These are phyloP conservation scores for Aspergillus bombycis DNA, from an alignment of 2,329 filamentous ascomycete genomes.

Conservation along the genomic window DNA sequence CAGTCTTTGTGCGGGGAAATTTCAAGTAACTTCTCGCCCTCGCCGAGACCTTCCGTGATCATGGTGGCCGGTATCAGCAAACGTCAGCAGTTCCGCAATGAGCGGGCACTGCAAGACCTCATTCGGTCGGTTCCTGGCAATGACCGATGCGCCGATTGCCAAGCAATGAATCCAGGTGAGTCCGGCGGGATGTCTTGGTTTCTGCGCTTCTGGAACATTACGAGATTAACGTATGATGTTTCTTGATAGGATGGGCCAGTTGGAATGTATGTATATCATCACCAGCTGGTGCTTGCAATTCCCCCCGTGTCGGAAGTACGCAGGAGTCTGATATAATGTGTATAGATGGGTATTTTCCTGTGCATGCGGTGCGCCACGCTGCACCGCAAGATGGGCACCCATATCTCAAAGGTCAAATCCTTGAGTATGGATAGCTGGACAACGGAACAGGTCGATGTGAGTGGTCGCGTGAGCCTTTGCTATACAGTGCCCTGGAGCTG, in stretches of 20 bases:
- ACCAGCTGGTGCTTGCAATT: background rate
- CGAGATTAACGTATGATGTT: conserved; percentile 10
- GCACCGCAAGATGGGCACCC: conserved; percentile 94
- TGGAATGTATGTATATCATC: conserved; percentile 74
- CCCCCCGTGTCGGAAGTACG: background rate
- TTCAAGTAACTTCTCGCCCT: background rate
- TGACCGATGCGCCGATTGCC: conserved; percentile 91
- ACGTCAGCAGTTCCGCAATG: conserved; percentile 96
- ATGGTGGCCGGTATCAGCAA: conserved; percentile 84
- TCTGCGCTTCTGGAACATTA: background rate
- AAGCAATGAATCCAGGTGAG: conserved; percentile 86
- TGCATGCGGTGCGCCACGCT: conserved; percentile 97
- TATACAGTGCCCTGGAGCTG: background rate
- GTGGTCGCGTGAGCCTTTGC: conserved; percentile 30
- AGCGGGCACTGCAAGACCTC: conserved; percentile 86
- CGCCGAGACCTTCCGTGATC: conserved; percentile 16
- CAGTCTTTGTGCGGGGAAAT: conserved; percentile 2
- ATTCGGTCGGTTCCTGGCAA: conserved; percentile 85
- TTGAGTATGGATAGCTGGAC: conserved; percentile 98
- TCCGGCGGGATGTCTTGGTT: conserved; percentile 11
- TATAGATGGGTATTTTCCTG: conserved; percentile 86
- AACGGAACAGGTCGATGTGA: conserved; percentile 92
- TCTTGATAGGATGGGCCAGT: conserved; percentile 78
- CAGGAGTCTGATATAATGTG: background rate
- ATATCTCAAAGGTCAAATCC: conserved; percentile 98